phyloP scores from a whole-genome alignment of 805 yeast species.

The Scheffersomyces coipomensis region DNA sequence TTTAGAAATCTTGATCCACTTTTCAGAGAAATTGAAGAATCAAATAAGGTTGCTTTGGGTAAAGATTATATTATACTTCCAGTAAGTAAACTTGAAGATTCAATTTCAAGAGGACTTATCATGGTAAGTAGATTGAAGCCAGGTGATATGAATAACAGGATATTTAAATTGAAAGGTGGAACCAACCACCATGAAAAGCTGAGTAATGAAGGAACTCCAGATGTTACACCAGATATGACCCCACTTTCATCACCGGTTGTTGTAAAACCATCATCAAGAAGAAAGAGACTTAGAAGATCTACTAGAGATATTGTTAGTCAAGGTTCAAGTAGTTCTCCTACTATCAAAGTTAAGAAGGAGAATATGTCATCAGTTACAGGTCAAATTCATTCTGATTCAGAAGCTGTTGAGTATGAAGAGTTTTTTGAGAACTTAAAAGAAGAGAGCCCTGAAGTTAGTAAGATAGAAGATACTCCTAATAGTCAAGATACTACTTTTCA shows the following conservation, averaged over 20 bases:
- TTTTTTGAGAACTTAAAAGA: too few species aligned
- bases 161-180: neutral
- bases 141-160: conserved; percentile 6
- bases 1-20: conserved; percentile 1
- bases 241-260: neutral
- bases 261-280: neutral
- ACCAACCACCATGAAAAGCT: too few species aligned
- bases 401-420: too few species aligned
- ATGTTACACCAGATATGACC: neutral
- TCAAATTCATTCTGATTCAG: too few species aligned
- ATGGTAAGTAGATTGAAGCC: conserved; percentile 13
- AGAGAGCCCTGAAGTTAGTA: too few species aligned
- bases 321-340: too few species aligned
- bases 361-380: too few species aligned
- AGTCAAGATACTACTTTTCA: too few species aligned
- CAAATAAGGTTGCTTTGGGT: conserved; percentile 3
- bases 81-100: conserved; percentile 12
- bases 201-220: neutral
- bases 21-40: conserved; percentile 3
- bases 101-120: conserved; percentile 7
- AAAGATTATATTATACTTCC: conserved; percentile 5
- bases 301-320: neutral
- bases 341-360: too few species aligned
- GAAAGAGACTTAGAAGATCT: neutral
- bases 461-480: too few species aligned